These are phyloP conservation scores for Leishmania major DNA, from an alignment of 208 protist genomes.

Conservation along the genomic window DNA sequence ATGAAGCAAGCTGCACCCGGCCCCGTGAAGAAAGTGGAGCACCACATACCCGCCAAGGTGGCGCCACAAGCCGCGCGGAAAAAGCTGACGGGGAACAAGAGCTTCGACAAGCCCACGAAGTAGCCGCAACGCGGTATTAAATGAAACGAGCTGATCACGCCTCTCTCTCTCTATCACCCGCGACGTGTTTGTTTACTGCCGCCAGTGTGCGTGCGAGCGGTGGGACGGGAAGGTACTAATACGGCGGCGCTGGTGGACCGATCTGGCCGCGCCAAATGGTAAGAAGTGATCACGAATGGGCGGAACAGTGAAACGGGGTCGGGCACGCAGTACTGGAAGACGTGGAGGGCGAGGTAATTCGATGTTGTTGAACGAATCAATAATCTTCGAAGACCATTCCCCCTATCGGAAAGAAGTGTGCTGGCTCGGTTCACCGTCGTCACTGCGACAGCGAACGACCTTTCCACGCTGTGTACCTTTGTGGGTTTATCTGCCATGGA, in stretches of 20 bases:
- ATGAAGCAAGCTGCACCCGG: background rate
- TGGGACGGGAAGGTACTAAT: background rate
- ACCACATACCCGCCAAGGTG: slow-evolving; percentile 2
- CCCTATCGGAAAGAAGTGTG: background rate
- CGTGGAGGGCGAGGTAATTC: background rate
- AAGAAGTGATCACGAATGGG: background rate
- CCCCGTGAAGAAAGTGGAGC: background rate
- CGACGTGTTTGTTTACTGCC: background rate
- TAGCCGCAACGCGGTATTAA: background rate
- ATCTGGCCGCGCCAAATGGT: background rate
- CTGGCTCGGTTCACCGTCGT: background rate
- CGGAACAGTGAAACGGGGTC: background rate
- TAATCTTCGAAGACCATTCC: background rate
- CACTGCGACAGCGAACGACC: background rate
- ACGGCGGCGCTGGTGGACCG: background rate
- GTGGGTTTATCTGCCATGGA: background rate
- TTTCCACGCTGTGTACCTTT: background rate
- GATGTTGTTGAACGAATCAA: background rate
- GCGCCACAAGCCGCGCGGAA: slow-evolving; percentile 19
- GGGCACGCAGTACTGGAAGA: background rate
- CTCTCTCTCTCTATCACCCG: background rate
- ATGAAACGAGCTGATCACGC: background rate
- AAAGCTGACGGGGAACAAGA: slow-evolving; percentile 11
- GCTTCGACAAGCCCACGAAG: slow-evolving; percentile 6
- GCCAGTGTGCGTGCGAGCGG: background rate